These are phyloP conservation scores for Fusarium subglutinans DNA, from an alignment of 2,329 filamentous ascomycete genomes.

Conservation along the genomic window DNA sequence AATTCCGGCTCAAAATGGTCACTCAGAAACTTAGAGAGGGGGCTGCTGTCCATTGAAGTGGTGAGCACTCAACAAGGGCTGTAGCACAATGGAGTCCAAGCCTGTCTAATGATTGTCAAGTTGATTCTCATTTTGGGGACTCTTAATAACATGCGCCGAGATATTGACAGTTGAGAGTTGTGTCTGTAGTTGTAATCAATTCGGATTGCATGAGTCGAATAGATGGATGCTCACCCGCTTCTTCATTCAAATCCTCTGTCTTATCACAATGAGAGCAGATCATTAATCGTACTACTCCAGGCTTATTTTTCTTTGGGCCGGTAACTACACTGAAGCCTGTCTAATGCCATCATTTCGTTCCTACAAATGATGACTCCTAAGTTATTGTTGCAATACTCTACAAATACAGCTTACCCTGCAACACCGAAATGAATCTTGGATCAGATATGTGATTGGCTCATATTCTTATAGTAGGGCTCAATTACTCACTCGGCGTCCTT, in stretches of 20 bases:
- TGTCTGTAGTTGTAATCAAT: not conserved
- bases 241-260: too few species aligned
- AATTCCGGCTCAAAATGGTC: not conserved
- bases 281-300: not conserved
- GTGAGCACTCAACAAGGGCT: not conserved
- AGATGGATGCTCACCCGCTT: not conserved
- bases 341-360: not conserved
- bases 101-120: too few species aligned
- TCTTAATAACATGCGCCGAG: not conserved
- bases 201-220: accelerated
- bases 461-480: not conserved
- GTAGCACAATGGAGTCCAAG: not conserved
- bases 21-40: too few species aligned
- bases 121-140: not conserved
- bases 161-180: not conserved
- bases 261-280: not conserved
- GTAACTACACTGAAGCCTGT: not conserved
- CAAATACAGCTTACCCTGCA: not conserved
- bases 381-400: not conserved
- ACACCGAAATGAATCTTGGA: not conserved
- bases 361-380: not conserved
- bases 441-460: not conserved
- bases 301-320: not conserved
- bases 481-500: not conserved
- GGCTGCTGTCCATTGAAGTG: not conserved